phyloP scores from a whole-genome alignment of 73 alveolate genomes.

The Paramecium pentaurelia region DNA sequence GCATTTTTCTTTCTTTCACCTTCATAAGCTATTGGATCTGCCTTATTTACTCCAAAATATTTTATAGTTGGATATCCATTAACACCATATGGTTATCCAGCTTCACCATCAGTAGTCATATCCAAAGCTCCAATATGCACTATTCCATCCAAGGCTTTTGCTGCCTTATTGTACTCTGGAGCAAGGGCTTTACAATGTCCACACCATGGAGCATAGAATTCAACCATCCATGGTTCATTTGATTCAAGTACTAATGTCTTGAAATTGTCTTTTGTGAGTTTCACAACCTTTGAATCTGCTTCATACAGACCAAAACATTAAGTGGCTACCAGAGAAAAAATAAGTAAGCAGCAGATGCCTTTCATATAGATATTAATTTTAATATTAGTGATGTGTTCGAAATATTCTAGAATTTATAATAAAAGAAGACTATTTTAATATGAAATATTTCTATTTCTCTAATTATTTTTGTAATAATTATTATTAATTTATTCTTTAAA shows the following conservation, averaged over 20 bases:
- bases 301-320: background rate
- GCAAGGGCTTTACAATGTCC: constrained; percentile 95
- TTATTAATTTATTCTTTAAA: background rate
- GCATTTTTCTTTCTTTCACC: constrained; percentile 80
- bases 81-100: constrained; percentile 75
- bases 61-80: constrained; percentile 88
- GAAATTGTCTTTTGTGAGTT: constrained; percentile 84
- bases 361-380: background rate
- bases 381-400: constrained; percentile 26
- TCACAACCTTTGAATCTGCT: constrained; percentile 78
- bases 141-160: constrained; percentile 84
- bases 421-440: background rate
- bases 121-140: constrained; percentile 94
- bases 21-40: constrained; percentile 69
- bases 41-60: constrained; percentile 81
- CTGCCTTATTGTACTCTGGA: constrained; percentile 94
- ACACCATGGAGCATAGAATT: constrained; percentile 90
- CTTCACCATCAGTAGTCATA: constrained; percentile 63
- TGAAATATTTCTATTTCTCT: background rate
- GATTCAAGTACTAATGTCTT: constrained; percentile 72
- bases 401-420: constrained; percentile 16
- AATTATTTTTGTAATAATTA: background rate
- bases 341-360: background rate
- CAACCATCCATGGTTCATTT: constrained; percentile 85
- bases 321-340: background rate